Evolutionary conservation across 805 yeast species (phyloP), one percentile per base, ranked within the genome.

Genomic region (Metahyphopichia silvanorum): DNA sequence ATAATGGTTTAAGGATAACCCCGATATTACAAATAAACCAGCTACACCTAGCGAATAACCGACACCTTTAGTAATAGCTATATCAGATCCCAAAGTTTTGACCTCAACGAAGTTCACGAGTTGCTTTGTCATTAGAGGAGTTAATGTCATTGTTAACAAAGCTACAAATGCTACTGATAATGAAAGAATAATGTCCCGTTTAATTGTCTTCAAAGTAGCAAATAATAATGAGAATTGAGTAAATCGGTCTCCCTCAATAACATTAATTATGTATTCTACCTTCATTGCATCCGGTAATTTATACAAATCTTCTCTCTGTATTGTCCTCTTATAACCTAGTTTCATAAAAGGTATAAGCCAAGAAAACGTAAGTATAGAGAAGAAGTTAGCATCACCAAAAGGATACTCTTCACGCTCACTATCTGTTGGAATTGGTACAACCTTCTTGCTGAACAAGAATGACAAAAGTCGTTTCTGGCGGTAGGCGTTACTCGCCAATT

Each of bases 281-380:
- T 51, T 46, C 28, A 55, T 28, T 25, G 48, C 51, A 18, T 51
- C 53, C 6, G 49, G 42, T 24, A 55, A 44, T 16, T 32, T 35
- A 40, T 29, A 80, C 39, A 79, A 44, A 51, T 81, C 87, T 29
- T 69, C 67, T 3, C 79, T 74, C 23, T 69, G 71, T 23, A 81
- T 51, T 0, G 85, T 78, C 43, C 87, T 64, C 51, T 74, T 76
- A 53, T 81, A 81, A 6, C 88, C 86, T 6, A 71, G 71, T 13
- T 52, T 56, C 60, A 82, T 53, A 29, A 81, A 41, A 0, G 84
- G 84, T 23, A 55, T 50, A 26, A 81, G 54, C 85, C 86, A 82
- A 75, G 78, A 69, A 49, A 79, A 74, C 43, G 77, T 71, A 0
- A 63, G 22, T 39, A 55, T 58, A 12, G 63, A 60, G 16, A 73